Conservation (phyloP, 2,329 filamentous ascomycete genomes). For the Monosporascus sp. region DNA sequence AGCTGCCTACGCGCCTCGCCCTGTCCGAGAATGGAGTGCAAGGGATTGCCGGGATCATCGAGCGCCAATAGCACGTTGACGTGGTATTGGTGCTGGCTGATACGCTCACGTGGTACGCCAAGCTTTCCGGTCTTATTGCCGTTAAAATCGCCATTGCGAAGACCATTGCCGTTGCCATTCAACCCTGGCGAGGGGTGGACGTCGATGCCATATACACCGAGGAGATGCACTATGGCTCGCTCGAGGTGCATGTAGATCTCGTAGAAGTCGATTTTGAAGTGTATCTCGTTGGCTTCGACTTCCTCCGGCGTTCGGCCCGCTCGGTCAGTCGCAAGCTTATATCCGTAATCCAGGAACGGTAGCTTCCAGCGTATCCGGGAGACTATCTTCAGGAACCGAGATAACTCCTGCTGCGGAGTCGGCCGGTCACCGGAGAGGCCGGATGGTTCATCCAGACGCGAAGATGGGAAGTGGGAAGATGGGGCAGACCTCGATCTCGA, state of each 20-base stretch:
- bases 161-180: constrained; percentile 2
- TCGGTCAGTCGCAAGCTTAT: constrained; percentile 42
- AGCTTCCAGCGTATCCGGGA: constrained; percentile 59
- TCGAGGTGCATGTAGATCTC: constrained; percentile 72
- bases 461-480: not conserved
- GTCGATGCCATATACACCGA: constrained; percentile 56
- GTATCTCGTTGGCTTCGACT: constrained; percentile 42
- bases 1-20: constrained; percentile 54
- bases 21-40: constrained; percentile 49
- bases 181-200: constrained; percentile 27
- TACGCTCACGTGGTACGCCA: constrained; percentile 5
- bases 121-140: constrained; percentile 17
- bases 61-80: constrained; percentile 63
- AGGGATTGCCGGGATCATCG: constrained; percentile 49
- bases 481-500: not conserved
- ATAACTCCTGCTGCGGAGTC: constrained; percentile 36
- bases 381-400: constrained; percentile 55
- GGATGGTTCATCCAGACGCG: not conserved
- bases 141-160: constrained; percentile 2
- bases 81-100: constrained; percentile 54
- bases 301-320: constrained; percentile 28
- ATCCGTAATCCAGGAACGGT: constrained; percentile 52
- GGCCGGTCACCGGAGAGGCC: not conserved
- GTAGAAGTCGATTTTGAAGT: constrained; percentile 75
- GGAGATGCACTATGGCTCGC: constrained; percentile 61